Evolutionary conservation across 2,329 filamentous ascomycete species (phyloP).

Genomic region (Cytospora leucostoma): DNA sequence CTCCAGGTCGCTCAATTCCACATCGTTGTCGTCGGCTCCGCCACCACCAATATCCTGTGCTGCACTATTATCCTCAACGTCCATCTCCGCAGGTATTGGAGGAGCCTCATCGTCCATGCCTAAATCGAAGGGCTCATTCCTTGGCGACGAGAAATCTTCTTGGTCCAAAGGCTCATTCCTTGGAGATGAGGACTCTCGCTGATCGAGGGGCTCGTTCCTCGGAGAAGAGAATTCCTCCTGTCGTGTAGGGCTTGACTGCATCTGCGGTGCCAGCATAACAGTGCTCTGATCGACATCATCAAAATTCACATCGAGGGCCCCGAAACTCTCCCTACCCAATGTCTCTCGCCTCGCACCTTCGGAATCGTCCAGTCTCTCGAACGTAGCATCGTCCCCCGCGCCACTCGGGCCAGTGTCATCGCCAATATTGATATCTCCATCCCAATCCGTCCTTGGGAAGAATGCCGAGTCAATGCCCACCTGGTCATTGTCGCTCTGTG

Average conservation of each 20-base stretch:
- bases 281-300: constrained; percentile 52
- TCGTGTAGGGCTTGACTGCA: constrained; percentile 27
- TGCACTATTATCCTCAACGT: neutral
- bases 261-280: constrained; percentile 47
- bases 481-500: constrained; percentile 45
- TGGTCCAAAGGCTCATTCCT: constrained; percentile 33
- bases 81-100: constrained; percentile 3
- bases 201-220: constrained; percentile 32
- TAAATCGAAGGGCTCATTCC: neutral
- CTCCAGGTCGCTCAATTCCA: constrained; percentile 27
- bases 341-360: constrained; percentile 45
- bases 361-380: constrained; percentile 44
- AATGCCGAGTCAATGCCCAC: constrained; percentile 52
- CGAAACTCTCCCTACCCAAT: constrained; percentile 51
- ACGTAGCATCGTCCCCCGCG: constrained; percentile 39
- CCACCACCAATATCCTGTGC: constrained; percentile 10
- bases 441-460: constrained; percentile 49
- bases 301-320: constrained; percentile 49
- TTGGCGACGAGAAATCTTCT: neutral
- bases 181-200: constrained; percentile 24
- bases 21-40: constrained; percentile 29
- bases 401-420: constrained; percentile 37
- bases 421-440: constrained; percentile 46
- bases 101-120: constrained; percentile 20
- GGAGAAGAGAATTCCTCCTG: constrained; percentile 32